Evolutionary conservation across 768 basidiomycete species (phyloP), one percentile per base, ranked within the genome.

Genomic region (Termitomyces sp.): DNA sequence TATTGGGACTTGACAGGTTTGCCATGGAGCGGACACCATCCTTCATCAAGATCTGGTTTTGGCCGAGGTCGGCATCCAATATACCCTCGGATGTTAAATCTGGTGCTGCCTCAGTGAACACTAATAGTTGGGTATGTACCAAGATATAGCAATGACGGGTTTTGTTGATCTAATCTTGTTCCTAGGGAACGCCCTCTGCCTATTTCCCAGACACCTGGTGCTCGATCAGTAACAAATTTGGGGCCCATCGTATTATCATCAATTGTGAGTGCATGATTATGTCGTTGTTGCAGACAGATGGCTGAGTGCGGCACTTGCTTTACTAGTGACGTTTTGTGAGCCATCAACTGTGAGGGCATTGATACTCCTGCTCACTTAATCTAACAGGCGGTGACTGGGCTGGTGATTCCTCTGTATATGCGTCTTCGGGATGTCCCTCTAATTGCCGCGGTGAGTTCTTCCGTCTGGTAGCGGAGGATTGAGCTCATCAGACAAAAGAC

Each of bases 41-140:
- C 4, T 81, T 75, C 63, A 82, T 89, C 64, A 85, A 84, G 57
- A 73, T 88, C 44, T 90, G 83, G 81, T 89, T 87, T 70, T 90
- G 85, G 85, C 73, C 83, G 0, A 75, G 84, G 40, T 70, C 67
- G 45, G 74, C 63, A 25, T 61, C 64, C 13, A 61, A 61, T 33
- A 70, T 81, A 23, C 84, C 84, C 1, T 58, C 66, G 7, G 83
- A 80, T 58, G 73, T 84, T 13, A 66, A 56, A 27, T 65, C 65
- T 16, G 81, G 80, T 3, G 71, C 67, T 0, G 62, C 63, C 15
- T 60, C 61, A 3, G 72, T 84, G 18, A 69, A 82, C 64, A 82
- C 84, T 3, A 70, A 66, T 39, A 69, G 64, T 47, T 88, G 85
- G 85, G 84, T 81, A 57, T 7, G 74, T 50, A 44, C 9, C 35